Evolutionary conservation across 2,329 filamentous ascomycete species (phyloP).

Genomic region (Calonectria hongkongensis): DNA sequence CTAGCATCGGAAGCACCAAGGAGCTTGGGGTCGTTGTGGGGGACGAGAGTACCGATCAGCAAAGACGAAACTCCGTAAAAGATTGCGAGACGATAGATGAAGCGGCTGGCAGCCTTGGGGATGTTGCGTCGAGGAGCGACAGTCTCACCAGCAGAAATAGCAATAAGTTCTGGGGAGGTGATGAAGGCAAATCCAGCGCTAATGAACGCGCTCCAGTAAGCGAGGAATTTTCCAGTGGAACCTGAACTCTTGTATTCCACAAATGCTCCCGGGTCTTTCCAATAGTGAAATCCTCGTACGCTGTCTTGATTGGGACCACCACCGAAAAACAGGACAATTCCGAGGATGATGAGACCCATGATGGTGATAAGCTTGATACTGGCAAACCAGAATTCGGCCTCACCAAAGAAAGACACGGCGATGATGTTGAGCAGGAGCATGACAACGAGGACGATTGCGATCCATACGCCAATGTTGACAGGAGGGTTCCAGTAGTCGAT

Average conservation of each 20-base stretch:
- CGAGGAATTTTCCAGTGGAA: constrained; percentile 72
- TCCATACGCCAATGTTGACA: constrained; percentile 74
- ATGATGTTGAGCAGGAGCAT: constrained; percentile 75
- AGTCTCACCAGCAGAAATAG: constrained; percentile 79
- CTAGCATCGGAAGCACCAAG: constrained; percentile 74
- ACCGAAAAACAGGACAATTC: constrained; percentile 68
- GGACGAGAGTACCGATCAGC: constrained; percentile 76
- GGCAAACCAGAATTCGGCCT: constrained; percentile 78
- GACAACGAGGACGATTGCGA: constrained; percentile 73
- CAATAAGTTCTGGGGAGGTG: constrained; percentile 77
- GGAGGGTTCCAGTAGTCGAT: constrained; percentile 76
- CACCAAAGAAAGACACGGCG: constrained; percentile 74
- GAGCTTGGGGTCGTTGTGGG: constrained; percentile 79
- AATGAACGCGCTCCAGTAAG: constrained; percentile 74
- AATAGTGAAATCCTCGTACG: constrained; percentile 63
- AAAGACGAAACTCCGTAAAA: constrained; percentile 80
- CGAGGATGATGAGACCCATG: constrained; percentile 72
- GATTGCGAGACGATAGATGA: constrained; percentile 76
- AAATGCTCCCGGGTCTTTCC: constrained; percentile 66
- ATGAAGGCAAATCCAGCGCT: constrained; percentile 78
- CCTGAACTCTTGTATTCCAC: constrained; percentile 69
- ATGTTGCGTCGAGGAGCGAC: constrained; percentile 79
- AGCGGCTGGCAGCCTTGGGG: constrained; percentile 77
- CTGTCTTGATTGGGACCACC: constrained; percentile 71
- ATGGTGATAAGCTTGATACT: constrained; percentile 77